Evolutionary conservation across 352 stramenopile genomes (phyloP).

Genomic region (Blastocystis sp.): DNA sequence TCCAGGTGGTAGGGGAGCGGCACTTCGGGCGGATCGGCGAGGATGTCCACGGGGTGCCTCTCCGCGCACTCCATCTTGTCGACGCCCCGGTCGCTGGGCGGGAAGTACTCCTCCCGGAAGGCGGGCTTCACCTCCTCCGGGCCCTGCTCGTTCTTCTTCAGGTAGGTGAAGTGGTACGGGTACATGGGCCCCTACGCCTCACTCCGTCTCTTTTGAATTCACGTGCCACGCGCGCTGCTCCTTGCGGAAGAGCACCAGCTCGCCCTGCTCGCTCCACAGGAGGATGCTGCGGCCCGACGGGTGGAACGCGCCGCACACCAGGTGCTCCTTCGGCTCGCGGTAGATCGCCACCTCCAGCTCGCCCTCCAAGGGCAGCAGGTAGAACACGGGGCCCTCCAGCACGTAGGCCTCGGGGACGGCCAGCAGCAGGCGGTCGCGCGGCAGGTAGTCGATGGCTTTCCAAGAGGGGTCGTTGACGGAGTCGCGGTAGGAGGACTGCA

Average conservation of each 20-base stretch:
- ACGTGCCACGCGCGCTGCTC: conserved; percentile 2
- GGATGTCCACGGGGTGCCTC: conserved; percentile 2
- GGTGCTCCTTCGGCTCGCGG: conserved; percentile 9
- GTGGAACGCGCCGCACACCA: conserved; percentile 3
- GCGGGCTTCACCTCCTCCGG: neutral
- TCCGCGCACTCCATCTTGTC: neutral
- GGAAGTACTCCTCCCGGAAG: neutral
- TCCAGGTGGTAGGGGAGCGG: neutral
- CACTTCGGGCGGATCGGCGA: neutral
- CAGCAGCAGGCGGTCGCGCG: neutral
- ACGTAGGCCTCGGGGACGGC: conserved; percentile 29
- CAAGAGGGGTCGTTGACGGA: conserved; percentile 32
- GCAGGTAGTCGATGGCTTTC: neutral
- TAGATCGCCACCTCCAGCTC: conserved; percentile 31
- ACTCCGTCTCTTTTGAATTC: neutral
- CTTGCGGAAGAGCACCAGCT: neutral
- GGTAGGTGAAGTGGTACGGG: conserved; percentile 18
- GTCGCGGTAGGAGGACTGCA: conserved; percentile 31
- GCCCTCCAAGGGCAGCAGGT: neutral
- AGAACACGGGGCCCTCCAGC: conserved; percentile 32
- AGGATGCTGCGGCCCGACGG: conserved; percentile 44
- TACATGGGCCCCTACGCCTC: conserved; percentile 30
- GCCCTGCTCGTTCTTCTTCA: conserved; percentile 31
- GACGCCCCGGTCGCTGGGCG: neutral
- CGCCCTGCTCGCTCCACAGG: conserved; percentile 10